Evolutionary conservation across 2,329 filamentous ascomycete genomes (phyloP).

Genomic region (Trichoderma sp.): DNA sequence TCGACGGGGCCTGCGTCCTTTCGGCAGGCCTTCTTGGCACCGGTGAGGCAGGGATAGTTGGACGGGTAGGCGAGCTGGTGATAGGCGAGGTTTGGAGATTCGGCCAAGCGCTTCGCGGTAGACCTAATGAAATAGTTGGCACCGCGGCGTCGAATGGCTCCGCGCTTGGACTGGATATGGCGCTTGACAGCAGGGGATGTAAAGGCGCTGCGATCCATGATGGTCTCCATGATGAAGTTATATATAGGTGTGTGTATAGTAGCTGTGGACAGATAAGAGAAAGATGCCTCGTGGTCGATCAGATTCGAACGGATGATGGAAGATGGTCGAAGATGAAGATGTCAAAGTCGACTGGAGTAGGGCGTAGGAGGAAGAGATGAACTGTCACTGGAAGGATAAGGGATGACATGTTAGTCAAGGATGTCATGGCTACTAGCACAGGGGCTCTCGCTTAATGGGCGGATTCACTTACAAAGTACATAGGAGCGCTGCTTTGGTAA

Average conservation of each 20-base stretch:
- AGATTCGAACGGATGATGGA: conserved; percentile 6
- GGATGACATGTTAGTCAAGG: conserved; percentile 21
- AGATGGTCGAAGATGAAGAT: conserved; percentile 20
- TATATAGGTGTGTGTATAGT: conserved; percentile 9
- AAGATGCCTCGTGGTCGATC: conserved; percentile 4
- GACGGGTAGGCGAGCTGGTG: conserved; percentile 23
- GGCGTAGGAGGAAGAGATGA: conserved; percentile 22
- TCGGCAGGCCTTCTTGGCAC: conserved; percentile 6
- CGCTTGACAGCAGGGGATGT: conserved; percentile 15
- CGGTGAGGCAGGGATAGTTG: background rate
- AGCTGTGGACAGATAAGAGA: conserved; percentile 3
- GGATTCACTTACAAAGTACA: conserved; percentile 17
- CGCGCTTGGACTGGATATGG: conserved; percentile 28
- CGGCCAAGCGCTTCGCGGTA: conserved; percentile 30
- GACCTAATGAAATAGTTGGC: conserved; percentile 40
- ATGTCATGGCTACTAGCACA: conserved; percentile 15
- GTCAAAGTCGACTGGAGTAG: conserved; percentile 15
- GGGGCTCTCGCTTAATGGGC: background rate
- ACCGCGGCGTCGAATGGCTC: conserved; percentile 31
- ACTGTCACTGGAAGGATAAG: background rate
- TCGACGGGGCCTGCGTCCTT: conserved; percentile 6
- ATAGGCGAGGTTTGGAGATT: conserved; percentile 23
- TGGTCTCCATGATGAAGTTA: conserved; percentile 15
- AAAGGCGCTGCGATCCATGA: conserved; percentile 25
- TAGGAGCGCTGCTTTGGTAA: background rate